phyloP scores from a whole-genome alignment of 2,329 filamentous ascomycete genomes.

The Pseudocercospora fijiensis region DNA sequence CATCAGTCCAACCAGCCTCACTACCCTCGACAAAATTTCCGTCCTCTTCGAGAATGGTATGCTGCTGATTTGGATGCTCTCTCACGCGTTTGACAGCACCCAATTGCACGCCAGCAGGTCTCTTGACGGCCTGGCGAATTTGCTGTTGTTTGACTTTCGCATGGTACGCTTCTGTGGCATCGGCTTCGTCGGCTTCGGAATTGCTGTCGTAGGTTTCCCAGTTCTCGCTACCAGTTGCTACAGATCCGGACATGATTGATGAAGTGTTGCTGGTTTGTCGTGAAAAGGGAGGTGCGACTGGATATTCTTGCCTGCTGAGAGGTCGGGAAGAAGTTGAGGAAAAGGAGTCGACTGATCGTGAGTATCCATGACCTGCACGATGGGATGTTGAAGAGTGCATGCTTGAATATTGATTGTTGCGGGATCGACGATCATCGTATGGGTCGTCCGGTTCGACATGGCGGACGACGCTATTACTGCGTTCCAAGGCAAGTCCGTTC shows the following conservation, averaged over 20 bases:
- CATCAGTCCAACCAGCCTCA: slow-evolving; percentile 41
- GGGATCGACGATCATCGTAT: slow-evolving; percentile 63
- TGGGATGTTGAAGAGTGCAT: slow-evolving; percentile 23
- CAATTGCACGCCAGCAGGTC: slow-evolving; percentile 18
- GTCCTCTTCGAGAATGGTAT: slow-evolving; percentile 31
- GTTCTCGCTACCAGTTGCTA: slow-evolving; percentile 71
- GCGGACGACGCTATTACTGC: slow-evolving; percentile 59
- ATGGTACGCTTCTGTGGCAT: slow-evolving; percentile 76
- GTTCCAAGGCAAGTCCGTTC: slow-evolving; percentile 45
- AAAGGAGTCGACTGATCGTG: slow-evolving; percentile 24
- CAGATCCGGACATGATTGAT: slow-evolving; percentile 36
- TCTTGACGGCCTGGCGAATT: slow-evolving; percentile 47
- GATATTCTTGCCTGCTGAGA: slow-evolving; percentile 29
- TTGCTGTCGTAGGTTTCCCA: slow-evolving; percentile 93
- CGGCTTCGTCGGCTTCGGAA: slow-evolving; percentile 49
- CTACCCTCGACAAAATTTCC: slow-evolving; percentile 32
- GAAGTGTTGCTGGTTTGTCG: slow-evolving; percentile 37
- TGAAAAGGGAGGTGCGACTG: slow-evolving; percentile 36
- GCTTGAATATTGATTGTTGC: slow-evolving; percentile 25
- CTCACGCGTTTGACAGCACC: slow-evolving; percentile 30
- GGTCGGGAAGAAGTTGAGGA: slow-evolving; percentile 34
- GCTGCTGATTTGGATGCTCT: slow-evolving; percentile 22
- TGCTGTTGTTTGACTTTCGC: slow-evolving; percentile 66
- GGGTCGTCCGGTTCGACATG: slow-evolving; percentile 74
- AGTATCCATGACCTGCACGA: slow-evolving; percentile 15